Conservation (phyloP, 2,329 filamentous ascomycete species). For the Cordyceps farinosa region DNA sequence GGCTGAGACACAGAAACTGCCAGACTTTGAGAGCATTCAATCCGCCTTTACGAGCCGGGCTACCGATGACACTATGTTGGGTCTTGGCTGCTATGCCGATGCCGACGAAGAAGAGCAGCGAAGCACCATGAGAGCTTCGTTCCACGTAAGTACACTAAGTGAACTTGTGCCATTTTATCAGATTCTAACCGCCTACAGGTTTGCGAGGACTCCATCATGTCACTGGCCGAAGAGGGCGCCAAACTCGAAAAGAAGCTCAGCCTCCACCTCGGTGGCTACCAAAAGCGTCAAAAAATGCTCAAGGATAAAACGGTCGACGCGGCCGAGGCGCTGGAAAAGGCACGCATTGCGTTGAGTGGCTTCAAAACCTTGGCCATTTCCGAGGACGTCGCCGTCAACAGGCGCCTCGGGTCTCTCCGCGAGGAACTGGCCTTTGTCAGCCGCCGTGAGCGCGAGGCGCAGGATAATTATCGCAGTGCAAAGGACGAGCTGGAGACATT, state of each 20-base stretch:
- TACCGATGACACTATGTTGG: constrained; percentile 62
- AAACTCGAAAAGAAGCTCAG: constrained; percentile 93
- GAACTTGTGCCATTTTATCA: not conserved
- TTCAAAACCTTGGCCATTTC: constrained; percentile 73
- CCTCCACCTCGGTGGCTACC: constrained; percentile 84
- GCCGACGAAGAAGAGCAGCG: constrained; percentile 69
- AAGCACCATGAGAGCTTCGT: constrained; percentile 62
- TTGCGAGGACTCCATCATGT: constrained; percentile 69
- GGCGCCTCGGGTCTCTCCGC: constrained; percentile 69
- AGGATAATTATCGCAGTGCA: constrained; percentile 74
- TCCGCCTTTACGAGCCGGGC: constrained; percentile 51
- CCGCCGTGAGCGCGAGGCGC: constrained; percentile 80
- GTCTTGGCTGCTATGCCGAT: constrained; percentile 74
- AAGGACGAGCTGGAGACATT: constrained; percentile 74
- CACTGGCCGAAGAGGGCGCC: constrained; percentile 73
- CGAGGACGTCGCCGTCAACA: constrained; percentile 72
- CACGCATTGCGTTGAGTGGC: constrained; percentile 65
- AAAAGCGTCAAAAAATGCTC: constrained; percentile 77
- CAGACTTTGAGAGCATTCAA: constrained; percentile 49
- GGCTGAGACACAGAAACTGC: constrained; percentile 58
- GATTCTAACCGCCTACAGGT: constrained; percentile 42
- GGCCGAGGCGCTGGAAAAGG: constrained; percentile 69
- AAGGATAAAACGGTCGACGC: constrained; percentile 76
- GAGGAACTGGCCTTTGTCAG: constrained; percentile 82
- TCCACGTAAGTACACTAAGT: constrained; percentile 57